These are phyloP conservation scores for Pyrus betulifolia DNA, from an alignment of 306 rosid genomes.

Conservation along the genomic window DNA sequence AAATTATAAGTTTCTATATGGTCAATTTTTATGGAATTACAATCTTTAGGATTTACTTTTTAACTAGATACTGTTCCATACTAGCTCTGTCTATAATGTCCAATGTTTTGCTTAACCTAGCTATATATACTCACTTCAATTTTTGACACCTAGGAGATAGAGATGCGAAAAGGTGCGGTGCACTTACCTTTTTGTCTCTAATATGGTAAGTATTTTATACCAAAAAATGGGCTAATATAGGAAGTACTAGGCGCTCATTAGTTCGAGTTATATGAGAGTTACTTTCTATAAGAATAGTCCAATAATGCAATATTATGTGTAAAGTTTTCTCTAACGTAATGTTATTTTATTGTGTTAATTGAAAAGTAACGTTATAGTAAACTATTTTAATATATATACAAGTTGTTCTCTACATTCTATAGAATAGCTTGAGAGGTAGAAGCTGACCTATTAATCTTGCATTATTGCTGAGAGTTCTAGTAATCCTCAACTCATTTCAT, in stretches of 20 bases:
- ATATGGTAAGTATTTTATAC: no score
- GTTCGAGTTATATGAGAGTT: neutral
- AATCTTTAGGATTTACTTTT: conserved; percentile 7
- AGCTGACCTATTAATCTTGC: no score
- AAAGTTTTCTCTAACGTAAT: no score
- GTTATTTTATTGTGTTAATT: no score
- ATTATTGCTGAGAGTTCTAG: no score
- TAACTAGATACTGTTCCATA: conserved; percentile 11
- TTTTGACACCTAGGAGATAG: neutral
- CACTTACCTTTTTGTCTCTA: neutral
- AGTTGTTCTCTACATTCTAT: no score
- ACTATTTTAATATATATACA: no score
- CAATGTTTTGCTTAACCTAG: neutral
- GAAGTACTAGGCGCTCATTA: neutral
- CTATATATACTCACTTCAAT: neutral
- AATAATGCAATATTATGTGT: neutral
- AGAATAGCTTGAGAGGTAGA: no score
- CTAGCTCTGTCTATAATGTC: neutral
- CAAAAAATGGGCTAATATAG: neutral
- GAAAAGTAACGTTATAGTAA: no score
- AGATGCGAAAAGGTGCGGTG: no score
- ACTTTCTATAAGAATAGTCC: no score
- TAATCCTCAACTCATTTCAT: no score
- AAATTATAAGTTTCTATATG: conserved; percentile 4
- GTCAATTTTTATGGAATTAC: neutral